Evolutionary conservation across 208 protist species (phyloP).

Genomic region (Leishmania aethiopica): DNA sequence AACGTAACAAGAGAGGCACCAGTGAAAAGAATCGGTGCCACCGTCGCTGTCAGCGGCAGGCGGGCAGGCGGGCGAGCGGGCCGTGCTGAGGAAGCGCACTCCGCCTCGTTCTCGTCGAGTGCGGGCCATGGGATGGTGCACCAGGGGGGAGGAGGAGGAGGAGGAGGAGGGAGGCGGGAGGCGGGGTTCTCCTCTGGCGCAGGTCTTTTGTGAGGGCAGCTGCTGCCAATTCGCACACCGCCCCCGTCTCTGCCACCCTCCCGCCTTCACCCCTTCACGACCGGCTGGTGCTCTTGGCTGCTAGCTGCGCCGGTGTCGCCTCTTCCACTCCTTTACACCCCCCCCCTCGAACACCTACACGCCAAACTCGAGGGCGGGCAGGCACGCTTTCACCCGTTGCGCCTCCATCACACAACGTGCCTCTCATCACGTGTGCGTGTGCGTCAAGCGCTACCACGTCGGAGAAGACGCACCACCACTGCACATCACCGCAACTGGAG

Average conservation of each 20-base stretch:
- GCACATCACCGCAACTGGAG: background rate
- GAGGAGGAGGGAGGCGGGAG: background rate
- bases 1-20: background rate
- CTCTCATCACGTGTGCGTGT: background rate
- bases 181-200: background rate
- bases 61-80: no score
- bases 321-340: background rate
- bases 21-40: background rate
- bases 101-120: background rate
- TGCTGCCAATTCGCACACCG: background rate
- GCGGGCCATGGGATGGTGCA: background rate
- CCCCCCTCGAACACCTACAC: background rate
- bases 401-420: no score
- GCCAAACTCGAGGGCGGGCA: background rate
- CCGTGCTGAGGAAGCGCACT: background rate
- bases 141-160: background rate
- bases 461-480: background rate
- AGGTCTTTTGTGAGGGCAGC: background rate
- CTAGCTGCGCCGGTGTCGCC: background rate
- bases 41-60: background rate
- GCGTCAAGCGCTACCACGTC: background rate
- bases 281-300: background rate
- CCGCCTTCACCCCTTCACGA: background rate
- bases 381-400: no score
- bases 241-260: background rate